Evolutionary conservation across 2,329 filamentous ascomycete genomes (phyloP).

Genomic region (Cladosporium sphaerospermum): DNA sequence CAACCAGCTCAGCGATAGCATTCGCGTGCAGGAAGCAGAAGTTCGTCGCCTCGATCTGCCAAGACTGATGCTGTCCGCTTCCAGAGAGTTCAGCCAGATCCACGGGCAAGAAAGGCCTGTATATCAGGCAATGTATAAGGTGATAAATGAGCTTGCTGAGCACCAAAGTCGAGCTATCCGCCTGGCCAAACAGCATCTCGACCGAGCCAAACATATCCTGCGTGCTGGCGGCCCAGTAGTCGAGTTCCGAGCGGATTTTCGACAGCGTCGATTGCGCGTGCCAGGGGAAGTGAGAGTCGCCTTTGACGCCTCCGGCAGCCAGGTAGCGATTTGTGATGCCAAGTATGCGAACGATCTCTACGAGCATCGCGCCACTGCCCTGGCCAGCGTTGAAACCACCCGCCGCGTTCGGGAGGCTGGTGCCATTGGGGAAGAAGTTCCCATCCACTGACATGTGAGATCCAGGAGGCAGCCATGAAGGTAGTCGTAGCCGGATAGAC

Average conservation of each 20-base stretch:
- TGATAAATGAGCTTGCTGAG: slow-evolving; percentile 84
- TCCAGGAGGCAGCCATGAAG: slow-evolving; percentile 53
- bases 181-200: slow-evolving; percentile 67
- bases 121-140: slow-evolving; percentile 78
- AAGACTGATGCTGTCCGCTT: slow-evolving; percentile 78
- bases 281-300: slow-evolving; percentile 87
- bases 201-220: slow-evolving; percentile 73
- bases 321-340: slow-evolving; percentile 80
- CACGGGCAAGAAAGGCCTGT: slow-evolving; percentile 79
- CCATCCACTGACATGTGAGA: slow-evolving; percentile 62
- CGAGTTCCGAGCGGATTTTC: slow-evolving; percentile 77
- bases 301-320: slow-evolving; percentile 78
- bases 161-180: slow-evolving; percentile 70
- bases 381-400: slow-evolving; percentile 58
- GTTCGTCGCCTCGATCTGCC: slow-evolving; percentile 88
- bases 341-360: slow-evolving; percentile 76
- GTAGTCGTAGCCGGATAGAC: slow-evolving; percentile 66
- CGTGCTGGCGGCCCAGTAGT: slow-evolving; percentile 77
- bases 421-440: slow-evolving; percentile 72
- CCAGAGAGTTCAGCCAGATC: slow-evolving; percentile 75
- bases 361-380: slow-evolving; percentile 72
- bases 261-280: slow-evolving; percentile 78
- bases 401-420: slow-evolving; percentile 52
- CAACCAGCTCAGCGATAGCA: slow-evolving; percentile 75
- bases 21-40: slow-evolving; percentile 83